A percentile compares a stretch with the other conserved stretches of the same genome.
Conservation (phyloP, 2,329 filamentous ascomycete species). For the Pochonia chlamydosporia region DNA sequence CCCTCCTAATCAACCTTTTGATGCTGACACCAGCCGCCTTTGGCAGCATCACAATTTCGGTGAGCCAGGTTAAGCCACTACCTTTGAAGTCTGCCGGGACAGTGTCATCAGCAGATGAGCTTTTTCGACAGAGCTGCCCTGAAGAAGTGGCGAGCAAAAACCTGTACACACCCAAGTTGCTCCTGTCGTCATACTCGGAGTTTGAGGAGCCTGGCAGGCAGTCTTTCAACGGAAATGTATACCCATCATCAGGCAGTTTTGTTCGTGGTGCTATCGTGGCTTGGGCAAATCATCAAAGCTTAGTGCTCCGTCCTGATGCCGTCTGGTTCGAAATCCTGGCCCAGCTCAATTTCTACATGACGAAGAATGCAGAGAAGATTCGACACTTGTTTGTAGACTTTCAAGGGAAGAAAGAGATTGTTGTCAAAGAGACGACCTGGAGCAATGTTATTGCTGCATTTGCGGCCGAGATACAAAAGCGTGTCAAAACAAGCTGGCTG, state of each 20-base stretch:
- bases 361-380: slow-evolving; percentile 38
- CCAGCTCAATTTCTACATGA: slow-evolving; percentile 46
- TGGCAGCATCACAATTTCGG: slow-evolving; percentile 15
- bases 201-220: slow-evolving; percentile 10
- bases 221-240: slow-evolving; percentile 15
- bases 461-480: slow-evolving; percentile 33
- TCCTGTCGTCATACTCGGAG: slow-evolving; percentile 23
- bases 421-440: slow-evolving; percentile 20
- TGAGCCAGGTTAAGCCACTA: slow-evolving; percentile 21
- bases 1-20: not conserved
- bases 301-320: slow-evolving; percentile 46
- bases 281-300: slow-evolving; percentile 43
- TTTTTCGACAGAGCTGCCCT: slow-evolving; percentile 26
- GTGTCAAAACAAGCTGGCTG: slow-evolving; percentile 34
- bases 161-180: slow-evolving; percentile 17
- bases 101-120: slow-evolving; percentile 21
- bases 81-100: slow-evolving; percentile 15
- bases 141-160: slow-evolving; percentile 21
- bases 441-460: slow-evolving; percentile 21
- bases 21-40: slow-evolving; percentile 5
- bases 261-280: slow-evolving; percentile 39
- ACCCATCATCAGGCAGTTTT: slow-evolving; percentile 32
- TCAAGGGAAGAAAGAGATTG: slow-evolving; percentile 34
- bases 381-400: slow-evolving; percentile 40
- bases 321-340: slow-evolving; percentile 49